Evolutionary conservation across 768 basidiomycete species (phyloP).

Genomic region (Sistotremastrum suecicum): DNA sequence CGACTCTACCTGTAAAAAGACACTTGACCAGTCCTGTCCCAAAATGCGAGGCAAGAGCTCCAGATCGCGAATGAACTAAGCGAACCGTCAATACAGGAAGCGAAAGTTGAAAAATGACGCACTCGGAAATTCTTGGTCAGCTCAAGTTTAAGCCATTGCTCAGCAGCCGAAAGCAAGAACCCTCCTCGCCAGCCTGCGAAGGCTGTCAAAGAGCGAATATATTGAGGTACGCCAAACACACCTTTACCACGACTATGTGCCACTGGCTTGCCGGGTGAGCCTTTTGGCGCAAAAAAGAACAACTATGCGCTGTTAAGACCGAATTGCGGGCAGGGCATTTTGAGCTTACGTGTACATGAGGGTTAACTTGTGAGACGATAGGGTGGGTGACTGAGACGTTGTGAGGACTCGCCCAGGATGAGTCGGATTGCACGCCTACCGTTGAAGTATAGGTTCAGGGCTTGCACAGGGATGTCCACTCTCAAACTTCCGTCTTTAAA

Average conservation of each 20-base stretch:
- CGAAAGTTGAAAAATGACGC: neutral
- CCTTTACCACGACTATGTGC: constrained; percentile 91
- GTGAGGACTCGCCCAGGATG: constrained; percentile 1
- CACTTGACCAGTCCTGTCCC: constrained; percentile 92
- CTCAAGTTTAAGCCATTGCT: constrained; percentile 92
- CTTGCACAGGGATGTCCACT: constrained; percentile 90
- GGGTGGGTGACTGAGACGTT: constrained; percentile 62
- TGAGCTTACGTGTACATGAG: constrained; percentile 35
- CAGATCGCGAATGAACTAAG: constrained; percentile 79
- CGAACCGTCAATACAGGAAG: neutral
- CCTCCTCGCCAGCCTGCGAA: constrained; percentile 83
- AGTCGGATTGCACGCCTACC: constrained; percentile 24
- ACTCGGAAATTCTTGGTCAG: constrained; percentile 93
- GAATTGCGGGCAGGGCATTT: neutral
- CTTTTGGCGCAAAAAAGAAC: constrained; percentile 88
- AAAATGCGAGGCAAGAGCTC: constrained; percentile 88
- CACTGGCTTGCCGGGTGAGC: constrained; percentile 84
- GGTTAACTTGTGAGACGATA: constrained; percentile 89
- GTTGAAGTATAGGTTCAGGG: constrained; percentile 80
- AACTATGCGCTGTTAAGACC: constrained; percentile 42
- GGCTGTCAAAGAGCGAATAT: neutral
- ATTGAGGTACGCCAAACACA: constrained; percentile 10
- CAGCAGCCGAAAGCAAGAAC: constrained; percentile 79
- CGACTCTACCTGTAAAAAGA: constrained; percentile 56
- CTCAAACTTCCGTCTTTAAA: constrained; percentile 90